Evolutionary conservation across 2,329 filamentous ascomycete species (phyloP).

Genomic region (Diaporthe longicolla): DNA sequence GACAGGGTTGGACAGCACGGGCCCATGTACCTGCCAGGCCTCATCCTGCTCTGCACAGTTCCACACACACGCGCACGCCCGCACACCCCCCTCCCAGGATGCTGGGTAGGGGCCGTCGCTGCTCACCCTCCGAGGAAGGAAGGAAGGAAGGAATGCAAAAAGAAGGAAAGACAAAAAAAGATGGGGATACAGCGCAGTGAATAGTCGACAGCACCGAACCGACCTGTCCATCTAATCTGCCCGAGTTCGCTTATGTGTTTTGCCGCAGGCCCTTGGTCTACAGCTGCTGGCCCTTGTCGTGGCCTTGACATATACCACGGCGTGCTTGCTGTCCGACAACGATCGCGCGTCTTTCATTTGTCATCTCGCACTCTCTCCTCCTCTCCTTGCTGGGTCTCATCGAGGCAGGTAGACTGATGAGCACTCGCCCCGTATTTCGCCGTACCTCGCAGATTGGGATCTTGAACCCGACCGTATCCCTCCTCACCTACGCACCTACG

Average conservation of each 20-base stretch:
- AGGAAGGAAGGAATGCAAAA: slow-evolving; percentile 5
- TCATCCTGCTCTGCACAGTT: slow-evolving; percentile 16
- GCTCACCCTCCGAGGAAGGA: slow-evolving; percentile 10
- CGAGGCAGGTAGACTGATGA: neutral
- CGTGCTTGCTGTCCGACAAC: neutral
- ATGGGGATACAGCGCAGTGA: neutral
- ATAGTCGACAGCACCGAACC: neutral
- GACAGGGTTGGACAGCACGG: neutral
- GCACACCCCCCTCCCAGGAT: slow-evolving; percentile 26
- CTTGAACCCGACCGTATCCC: slow-evolving; percentile 23
- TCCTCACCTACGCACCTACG: slow-evolving; percentile 22
- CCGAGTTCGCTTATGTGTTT: too few species aligned
- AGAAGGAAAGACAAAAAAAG: neutral
- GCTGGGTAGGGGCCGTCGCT: slow-evolving; percentile 24
- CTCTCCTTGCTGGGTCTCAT: neutral
- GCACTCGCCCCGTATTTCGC: slow-evolving; percentile 8
- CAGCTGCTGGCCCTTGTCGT: neutral
- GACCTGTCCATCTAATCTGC: neutral
- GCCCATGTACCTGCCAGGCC: slow-evolving; percentile 27
- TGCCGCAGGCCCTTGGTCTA: neutral
- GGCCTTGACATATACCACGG: neutral
- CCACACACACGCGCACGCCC: slow-evolving; percentile 1
- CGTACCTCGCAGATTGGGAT: slow-evolving; percentile 26
- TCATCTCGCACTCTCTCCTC: neutral
- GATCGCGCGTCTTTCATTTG: slow-evolving; percentile 10